Evolutionary conservation across 495 filamentous ascomycete genomes (phyloP).

Genomic region (Lichenothelia convexa): DNA sequence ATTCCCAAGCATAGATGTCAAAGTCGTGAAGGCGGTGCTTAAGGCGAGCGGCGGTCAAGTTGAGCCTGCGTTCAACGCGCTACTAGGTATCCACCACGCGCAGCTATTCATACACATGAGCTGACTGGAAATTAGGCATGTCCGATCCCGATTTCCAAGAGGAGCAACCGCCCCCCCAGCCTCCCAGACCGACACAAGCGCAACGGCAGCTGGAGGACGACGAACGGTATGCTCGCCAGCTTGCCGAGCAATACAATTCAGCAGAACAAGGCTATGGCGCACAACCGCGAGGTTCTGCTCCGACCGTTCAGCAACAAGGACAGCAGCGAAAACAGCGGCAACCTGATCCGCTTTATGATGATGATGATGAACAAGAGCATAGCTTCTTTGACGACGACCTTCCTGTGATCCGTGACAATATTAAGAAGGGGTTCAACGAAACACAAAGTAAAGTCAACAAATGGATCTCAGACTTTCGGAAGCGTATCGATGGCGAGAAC

Average conservation of each 20-base stretch:
- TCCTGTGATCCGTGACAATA: constrained; percentile 79
- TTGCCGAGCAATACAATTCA: constrained; percentile 66
- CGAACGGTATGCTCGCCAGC: constrained; percentile 82
- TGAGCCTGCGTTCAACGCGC: constrained; percentile 89
- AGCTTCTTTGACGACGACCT: constrained; percentile 95
- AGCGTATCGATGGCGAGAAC: constrained; percentile 76
- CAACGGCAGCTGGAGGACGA: constrained; percentile 71
- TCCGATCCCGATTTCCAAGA: constrained; percentile 67
- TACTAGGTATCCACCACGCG: constrained; percentile 53
- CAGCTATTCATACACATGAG: no score
- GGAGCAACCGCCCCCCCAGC: constrained; percentile 34
- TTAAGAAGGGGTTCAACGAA: constrained; percentile 86
- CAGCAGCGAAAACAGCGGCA: constrained; percentile 14
- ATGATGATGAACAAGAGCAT: constrained; percentile 42
- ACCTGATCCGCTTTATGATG: constrained; percentile 28
- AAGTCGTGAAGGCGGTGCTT: constrained; percentile 78
- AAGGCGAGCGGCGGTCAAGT: constrained; percentile 70
- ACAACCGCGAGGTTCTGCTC: constrained; percentile 10
- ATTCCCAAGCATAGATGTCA: constrained; percentile 65
- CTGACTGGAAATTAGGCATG: constrained; percentile 75
- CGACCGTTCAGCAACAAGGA: constrained; percentile 5
- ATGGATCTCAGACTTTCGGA: constrained; percentile 80
- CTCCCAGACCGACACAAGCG: constrained; percentile 20
- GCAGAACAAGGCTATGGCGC: constrained; percentile 16
- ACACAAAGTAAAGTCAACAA: constrained; percentile 85